These are phyloP conservation scores for Blastocrithidia nonstop DNA, from an alignment of 208 protist species.

Conservation along the genomic window DNA sequence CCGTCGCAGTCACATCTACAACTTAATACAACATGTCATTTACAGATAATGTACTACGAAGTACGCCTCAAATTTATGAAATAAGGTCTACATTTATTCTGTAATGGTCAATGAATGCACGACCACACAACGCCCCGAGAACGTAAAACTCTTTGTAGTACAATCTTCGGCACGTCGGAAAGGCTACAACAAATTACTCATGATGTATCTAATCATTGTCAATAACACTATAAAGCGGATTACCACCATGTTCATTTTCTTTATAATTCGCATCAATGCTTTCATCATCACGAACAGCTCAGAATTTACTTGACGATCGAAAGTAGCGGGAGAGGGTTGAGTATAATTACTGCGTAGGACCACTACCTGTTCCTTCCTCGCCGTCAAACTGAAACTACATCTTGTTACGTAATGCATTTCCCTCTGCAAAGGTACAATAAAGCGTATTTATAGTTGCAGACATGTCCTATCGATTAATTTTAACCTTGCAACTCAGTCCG, in stretches of 20 bases:
- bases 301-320: slow-evolving; percentile 8
- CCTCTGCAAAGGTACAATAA: slow-evolving; percentile 21
- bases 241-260: no score
- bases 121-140: slow-evolving; percentile 44
- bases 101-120: slow-evolving; percentile 69
- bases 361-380: slow-evolving; percentile 73
- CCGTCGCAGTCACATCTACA: background rate
- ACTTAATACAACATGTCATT: background rate
- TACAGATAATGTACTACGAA: slow-evolving; percentile 34
- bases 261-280: no score
- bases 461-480: slow-evolving; percentile 21
- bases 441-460: slow-evolving; percentile 13
- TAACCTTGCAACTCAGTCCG: slow-evolving; percentile 32
- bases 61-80: no score
- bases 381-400: slow-evolving; percentile 62
- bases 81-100: slow-evolving; percentile 37
- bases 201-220: background rate
- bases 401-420: slow-evolving; percentile 25
- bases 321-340: slow-evolving; percentile 43
- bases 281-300: no score
- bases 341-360: slow-evolving; percentile 81
- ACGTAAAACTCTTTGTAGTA: slow-evolving; percentile 46
- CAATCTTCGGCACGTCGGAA: slow-evolving; percentile 30
- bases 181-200: slow-evolving; percentile 9
- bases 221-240: no score